phyloP scores from a whole-genome alignment of 306 rosid genomes.

The Cotoneaster glaucophyllus region DNA sequence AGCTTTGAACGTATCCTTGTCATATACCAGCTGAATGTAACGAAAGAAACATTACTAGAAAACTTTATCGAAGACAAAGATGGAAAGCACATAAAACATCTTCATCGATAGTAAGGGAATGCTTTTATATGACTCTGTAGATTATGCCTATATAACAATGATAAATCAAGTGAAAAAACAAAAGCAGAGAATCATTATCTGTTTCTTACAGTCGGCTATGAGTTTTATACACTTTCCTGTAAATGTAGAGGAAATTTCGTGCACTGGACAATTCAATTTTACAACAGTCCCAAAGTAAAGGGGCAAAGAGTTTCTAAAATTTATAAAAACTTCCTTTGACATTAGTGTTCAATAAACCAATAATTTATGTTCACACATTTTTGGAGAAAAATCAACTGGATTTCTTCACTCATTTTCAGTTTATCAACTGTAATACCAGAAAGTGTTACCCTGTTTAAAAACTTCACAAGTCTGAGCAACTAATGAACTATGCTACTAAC shows the following conservation, averaged over 20 bases:
- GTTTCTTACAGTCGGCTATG: background rate
- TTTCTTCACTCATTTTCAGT: background rate
- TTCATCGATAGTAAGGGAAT: background rate
- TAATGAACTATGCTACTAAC: background rate
- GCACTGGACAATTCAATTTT: background rate
- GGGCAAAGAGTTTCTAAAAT: too few species aligned
- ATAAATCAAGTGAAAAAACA: background rate
- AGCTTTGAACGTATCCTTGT: constrained; percentile 74
- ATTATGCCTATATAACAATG: background rate
- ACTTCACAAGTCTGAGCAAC: background rate
- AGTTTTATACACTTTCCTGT: background rate
- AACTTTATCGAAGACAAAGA: background rate
- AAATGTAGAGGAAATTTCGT: background rate
- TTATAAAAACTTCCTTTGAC: background rate
- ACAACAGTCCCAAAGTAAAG: background rate
- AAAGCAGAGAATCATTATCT: background rate
- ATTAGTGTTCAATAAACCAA: background rate
- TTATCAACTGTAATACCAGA: background rate
- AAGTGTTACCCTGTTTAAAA: background rate
- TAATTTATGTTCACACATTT: background rate
- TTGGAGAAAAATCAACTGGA: background rate
- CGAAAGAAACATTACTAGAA: background rate
- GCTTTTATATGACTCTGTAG: background rate
- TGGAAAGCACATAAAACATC: background rate
- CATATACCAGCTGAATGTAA: constrained; percentile 71